A percentile compares a stretch with the other conserved stretches of the same genome.
These are phyloP conservation scores for Sphagnurus paluster DNA, from an alignment of 1,284 basidiomycete species.

Conservation along the genomic window DNA sequence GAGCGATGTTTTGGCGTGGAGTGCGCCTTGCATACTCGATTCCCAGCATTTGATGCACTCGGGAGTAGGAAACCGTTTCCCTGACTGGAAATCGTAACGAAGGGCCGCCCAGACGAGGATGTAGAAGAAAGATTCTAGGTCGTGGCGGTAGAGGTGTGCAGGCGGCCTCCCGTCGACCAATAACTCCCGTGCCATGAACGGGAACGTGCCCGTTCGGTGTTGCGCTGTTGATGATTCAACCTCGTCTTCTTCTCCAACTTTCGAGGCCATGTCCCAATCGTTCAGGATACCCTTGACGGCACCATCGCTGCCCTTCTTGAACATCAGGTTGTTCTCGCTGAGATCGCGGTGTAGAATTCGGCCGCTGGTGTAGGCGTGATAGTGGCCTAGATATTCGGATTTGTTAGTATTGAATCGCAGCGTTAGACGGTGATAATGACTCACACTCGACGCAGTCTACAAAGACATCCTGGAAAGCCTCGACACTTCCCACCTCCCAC, in stretches of 20 bases:
- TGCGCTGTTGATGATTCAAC: constrained; percentile 1
- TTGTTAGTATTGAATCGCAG: no score
- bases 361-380: constrained; percentile 15
- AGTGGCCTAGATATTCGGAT: constrained; percentile 17
- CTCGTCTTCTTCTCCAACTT: not conserved
- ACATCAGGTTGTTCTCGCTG: constrained; percentile 15
- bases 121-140: constrained; percentile 12
- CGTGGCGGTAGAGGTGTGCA: no score
- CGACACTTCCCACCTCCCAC: no score
- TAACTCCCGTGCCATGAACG: constrained; percentile 11
- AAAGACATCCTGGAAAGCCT: no score
- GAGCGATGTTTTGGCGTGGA: no score
- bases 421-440: no score
- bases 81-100: constrained; percentile 11
- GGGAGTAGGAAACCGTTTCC: no score
- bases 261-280: constrained; percentile 14
- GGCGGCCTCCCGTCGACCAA: constrained; percentile 2
- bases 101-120: constrained; percentile 6
- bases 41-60: no score
- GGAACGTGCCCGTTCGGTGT: constrained; percentile 10
- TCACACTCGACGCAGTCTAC: no score
- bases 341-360: constrained; percentile 18
- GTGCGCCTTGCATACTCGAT: no score
- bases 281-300: constrained; percentile 5
- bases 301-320: not conserved